Conservation (phyloP, 371 early-diverging fungal species). For the Mortierella sp. region DNA sequence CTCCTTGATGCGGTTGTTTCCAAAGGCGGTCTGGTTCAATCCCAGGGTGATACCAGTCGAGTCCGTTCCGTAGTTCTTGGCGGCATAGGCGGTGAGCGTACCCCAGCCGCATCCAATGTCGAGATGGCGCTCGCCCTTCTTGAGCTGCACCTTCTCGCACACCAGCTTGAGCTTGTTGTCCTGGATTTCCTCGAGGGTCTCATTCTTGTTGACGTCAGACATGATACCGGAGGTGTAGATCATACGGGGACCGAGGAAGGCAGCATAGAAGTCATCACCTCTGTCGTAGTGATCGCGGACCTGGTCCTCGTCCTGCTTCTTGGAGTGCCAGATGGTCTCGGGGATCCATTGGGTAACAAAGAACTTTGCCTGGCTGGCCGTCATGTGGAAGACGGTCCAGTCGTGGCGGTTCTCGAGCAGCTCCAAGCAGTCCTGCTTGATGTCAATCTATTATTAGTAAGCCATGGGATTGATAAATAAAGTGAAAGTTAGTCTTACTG, state of each 20-base stretch:
- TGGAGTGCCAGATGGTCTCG: constrained; percentile 94
- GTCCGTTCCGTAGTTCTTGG: constrained; percentile 88
- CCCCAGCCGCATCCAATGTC: constrained; percentile 99
- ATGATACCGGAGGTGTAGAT: constrained; percentile 96
- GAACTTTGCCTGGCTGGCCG: constrained; percentile 87
- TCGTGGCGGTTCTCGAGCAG: constrained; percentile 93
- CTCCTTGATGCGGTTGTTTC: constrained; percentile 85
- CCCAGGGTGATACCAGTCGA: constrained; percentile 96
- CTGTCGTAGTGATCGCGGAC: constrained; percentile 98
- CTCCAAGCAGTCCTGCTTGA: constrained; percentile 89
- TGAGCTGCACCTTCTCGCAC: constrained; percentile 87
- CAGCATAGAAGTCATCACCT: constrained; percentile 96
- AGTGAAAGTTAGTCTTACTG: too few species aligned
- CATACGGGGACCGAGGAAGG: constrained; percentile 94
- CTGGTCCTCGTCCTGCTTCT: constrained; percentile 96
- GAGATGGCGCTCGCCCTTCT: constrained; percentile 90
- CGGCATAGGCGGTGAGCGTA: constrained; percentile 89
- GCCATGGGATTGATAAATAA: too few species aligned
- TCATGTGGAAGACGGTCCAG: constrained; percentile 92
- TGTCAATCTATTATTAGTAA: constrained; percentile 69
- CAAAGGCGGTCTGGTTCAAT: constrained; percentile 91
- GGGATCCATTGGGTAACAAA: constrained; percentile 96
- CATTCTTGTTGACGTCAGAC: constrained; percentile 75
- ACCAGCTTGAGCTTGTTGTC: constrained; percentile 94
- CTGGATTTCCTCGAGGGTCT: constrained; percentile 94